A percentile compares a stretch with the other conserved stretches of the same genome.
These are phyloP conservation scores for Crithidia brevicula DNA, from an alignment of 208 protist species.

Conservation along the genomic window DNA sequence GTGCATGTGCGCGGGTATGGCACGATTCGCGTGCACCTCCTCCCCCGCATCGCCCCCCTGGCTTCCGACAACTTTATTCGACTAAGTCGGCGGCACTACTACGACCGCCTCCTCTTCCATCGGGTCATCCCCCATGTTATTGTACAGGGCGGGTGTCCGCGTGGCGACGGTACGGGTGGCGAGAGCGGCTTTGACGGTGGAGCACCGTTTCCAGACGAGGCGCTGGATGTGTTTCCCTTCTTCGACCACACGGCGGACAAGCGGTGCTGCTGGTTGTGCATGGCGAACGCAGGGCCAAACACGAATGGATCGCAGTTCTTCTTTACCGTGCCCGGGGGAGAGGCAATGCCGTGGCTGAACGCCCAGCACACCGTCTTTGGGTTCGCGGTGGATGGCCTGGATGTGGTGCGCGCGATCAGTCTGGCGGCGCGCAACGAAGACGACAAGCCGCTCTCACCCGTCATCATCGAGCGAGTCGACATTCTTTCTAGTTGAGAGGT, in stretches of 20 bases:
- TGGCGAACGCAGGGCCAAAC: slow-evolving; percentile 83
- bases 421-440: slow-evolving; percentile 41
- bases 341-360: slow-evolving; percentile 80
- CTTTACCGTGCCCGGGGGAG: slow-evolving; percentile 67
- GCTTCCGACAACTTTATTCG: slow-evolving; percentile 97
- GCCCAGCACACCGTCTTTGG: slow-evolving; percentile 96
- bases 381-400: slow-evolving; percentile 72
- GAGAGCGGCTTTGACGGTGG: slow-evolving; percentile 81
- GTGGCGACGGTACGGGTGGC: slow-evolving; percentile 94
- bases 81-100: slow-evolving; percentile 89
- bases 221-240: slow-evolving; percentile 54
- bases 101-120: slow-evolving; percentile 95
- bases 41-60: slow-evolving; percentile 91
- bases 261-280: slow-evolving; percentile 74
- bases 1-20: slow-evolving; percentile 61
- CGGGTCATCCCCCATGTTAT: slow-evolving; percentile 95
- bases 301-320: slow-evolving; percentile 94
- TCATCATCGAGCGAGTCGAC: slow-evolving; percentile 66
- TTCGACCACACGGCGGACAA: slow-evolving; percentile 49
- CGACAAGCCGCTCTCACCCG: slow-evolving; percentile 55
- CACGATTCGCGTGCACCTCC: slow-evolving; percentile 84
- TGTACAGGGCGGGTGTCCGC: slow-evolving; percentile 94
- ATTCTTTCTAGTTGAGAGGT: slow-evolving; percentile 24
- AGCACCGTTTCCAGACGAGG: slow-evolving; percentile 95
- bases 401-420: slow-evolving; percentile 59